Conservation (phyloP, 352 stramenopile species). For the Globisporangium alternatum region DNA sequence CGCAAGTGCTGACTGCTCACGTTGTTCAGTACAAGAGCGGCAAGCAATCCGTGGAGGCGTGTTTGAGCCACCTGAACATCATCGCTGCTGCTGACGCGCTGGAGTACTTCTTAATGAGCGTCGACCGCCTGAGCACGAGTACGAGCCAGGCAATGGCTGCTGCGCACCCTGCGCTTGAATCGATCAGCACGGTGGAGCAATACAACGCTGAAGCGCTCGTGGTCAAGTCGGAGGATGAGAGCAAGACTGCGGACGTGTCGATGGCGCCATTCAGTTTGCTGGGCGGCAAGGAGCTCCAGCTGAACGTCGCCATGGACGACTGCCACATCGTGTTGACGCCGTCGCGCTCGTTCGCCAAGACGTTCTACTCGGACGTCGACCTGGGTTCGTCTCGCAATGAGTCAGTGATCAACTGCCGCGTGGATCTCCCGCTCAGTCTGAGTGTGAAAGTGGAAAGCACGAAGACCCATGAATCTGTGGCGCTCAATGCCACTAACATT, state of each 20-base stretch:
- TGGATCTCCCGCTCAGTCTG: slow-evolving; percentile 49
- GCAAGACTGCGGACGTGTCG: slow-evolving; percentile 34
- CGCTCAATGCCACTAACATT: slow-evolving; percentile 48
- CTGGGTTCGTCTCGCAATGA: slow-evolving; percentile 38
- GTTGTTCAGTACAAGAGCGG: slow-evolving; percentile 45
- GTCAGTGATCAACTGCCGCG: slow-evolving; percentile 46
- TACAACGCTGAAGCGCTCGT: slow-evolving; percentile 20
- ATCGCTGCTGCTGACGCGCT: slow-evolving; percentile 40
- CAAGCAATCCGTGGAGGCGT: slow-evolving; percentile 38
- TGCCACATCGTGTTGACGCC: slow-evolving; percentile 52
- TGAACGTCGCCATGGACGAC: slow-evolving; percentile 52
- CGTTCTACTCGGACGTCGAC: slow-evolving; percentile 54
- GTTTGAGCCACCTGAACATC: slow-evolving; percentile 48
- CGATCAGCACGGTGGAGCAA: slow-evolving; percentile 12
- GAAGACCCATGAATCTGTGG: slow-evolving; percentile 41
- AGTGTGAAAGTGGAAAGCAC: slow-evolving; percentile 44
- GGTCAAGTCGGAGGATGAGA: slow-evolving; percentile 33
- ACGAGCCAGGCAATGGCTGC: slow-evolving; percentile 48
- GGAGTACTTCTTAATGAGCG: slow-evolving; percentile 62
- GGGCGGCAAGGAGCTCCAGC: slow-evolving; percentile 45
- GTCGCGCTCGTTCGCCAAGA: slow-evolving; percentile 45
- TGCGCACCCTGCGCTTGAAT: slow-evolving; percentile 30
- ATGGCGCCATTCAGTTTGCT: slow-evolving; percentile 68
- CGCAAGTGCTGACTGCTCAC: slow-evolving; percentile 45
- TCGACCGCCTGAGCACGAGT: slow-evolving; percentile 54